Conservation (phyloP, 768 basidiomycete species). For the Russula olivacea region DNA sequence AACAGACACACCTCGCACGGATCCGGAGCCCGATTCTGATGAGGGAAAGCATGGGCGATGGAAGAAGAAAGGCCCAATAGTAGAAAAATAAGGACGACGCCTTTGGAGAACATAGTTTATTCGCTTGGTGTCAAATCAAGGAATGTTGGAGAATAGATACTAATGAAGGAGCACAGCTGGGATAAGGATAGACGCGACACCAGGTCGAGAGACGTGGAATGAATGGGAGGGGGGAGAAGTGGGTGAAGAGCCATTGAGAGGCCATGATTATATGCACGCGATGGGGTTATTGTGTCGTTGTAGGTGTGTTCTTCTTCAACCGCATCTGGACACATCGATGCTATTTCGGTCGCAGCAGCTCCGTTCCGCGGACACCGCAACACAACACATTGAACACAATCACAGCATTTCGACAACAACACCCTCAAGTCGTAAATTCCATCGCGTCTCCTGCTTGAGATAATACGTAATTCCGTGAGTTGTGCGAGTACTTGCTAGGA, state of each 20-base stretch:
- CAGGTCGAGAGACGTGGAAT: not conserved
- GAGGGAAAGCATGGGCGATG: not conserved
- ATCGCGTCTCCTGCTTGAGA: not conserved
- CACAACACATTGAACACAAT: not conserved
- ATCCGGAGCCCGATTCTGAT: not conserved
- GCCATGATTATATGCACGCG: not conserved
- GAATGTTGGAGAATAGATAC: not conserved
- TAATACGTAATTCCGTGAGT: not conserved
- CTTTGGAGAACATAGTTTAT: slow-evolving; percentile 4
- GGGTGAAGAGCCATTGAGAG: not conserved
- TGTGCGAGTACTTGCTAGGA: not conserved
- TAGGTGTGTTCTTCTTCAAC: not conserved
- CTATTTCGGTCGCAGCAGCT: not conserved
- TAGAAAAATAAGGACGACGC: not conserved
- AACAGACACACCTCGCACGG: not conserved
- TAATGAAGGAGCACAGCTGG: not conserved
- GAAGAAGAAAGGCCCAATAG: not conserved
- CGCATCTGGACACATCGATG: not conserved
- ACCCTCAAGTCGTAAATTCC: not conserved
- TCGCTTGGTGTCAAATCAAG: not conserved
- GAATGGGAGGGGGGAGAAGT: not conserved
- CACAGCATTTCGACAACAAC: not conserved
- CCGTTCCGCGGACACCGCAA: not conserved
- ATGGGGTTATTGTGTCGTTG: not conserved
- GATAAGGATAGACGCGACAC: not conserved